phyloP scores from a whole-genome alignment of 2,329 filamentous ascomycete genomes.

The Achaetomium macrosporum region DNA sequence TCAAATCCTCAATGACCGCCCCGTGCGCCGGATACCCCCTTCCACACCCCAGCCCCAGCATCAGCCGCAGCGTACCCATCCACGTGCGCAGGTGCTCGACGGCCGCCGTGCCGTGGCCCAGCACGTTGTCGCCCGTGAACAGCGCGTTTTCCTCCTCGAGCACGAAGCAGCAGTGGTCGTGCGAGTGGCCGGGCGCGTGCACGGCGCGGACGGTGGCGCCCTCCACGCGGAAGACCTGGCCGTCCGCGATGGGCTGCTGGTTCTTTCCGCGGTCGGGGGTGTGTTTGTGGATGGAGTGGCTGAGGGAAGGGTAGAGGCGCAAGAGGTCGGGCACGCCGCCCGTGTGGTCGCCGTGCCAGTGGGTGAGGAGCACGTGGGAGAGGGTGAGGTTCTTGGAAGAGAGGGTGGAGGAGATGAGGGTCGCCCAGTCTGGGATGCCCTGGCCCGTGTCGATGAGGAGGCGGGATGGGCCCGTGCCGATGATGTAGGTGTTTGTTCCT shows the following conservation, averaged over 20 bases:
- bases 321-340: slow-evolving; percentile 58
- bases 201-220: slow-evolving; percentile 63
- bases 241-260: slow-evolving; percentile 37
- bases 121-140: slow-evolving; percentile 84
- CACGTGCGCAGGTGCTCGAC: slow-evolving; percentile 69
- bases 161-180: slow-evolving; percentile 75
- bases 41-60: slow-evolving; percentile 28
- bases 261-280: slow-evolving; percentile 26
- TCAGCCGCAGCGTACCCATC: slow-evolving; percentile 17
- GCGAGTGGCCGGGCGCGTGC: slow-evolving; percentile 62
- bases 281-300: slow-evolving; percentile 30
- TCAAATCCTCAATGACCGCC: slow-evolving; percentile 32
- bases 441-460: slow-evolving; percentile 70
- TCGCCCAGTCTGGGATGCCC: slow-evolving; percentile 55
- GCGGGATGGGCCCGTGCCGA: slow-evolving; percentile 57
- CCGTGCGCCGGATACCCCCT: slow-evolving; percentile 43
- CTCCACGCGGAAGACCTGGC: slow-evolving; percentile 49
- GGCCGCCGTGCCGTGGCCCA: slow-evolving; percentile 80
- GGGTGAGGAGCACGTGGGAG: slow-evolving; percentile 55
- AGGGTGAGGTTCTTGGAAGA: slow-evolving; percentile 27
- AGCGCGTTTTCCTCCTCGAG: slow-evolving; percentile 74
- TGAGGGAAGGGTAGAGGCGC: slow-evolving; percentile 34
- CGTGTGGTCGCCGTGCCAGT: slow-evolving; percentile 71
- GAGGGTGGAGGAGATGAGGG: slow-evolving; percentile 32
- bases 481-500: slow-evolving; percentile 71